phyloP scores from a whole-genome alignment of 768 basidiomycete genomes.

The Phanerodontia chrysosporium region DNA sequence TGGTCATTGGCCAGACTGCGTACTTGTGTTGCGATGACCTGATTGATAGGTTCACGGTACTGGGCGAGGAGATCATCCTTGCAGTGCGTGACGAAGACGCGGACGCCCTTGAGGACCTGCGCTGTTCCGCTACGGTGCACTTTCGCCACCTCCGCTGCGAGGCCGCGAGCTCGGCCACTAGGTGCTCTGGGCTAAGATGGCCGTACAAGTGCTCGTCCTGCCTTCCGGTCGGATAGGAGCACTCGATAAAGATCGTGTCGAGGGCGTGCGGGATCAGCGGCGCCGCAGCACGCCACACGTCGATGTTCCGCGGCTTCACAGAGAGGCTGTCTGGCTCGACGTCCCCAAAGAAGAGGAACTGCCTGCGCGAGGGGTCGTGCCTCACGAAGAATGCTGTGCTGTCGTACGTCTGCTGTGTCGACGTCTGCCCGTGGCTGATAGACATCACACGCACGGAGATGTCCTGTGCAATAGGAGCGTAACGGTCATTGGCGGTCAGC shows the following conservation, averaged over 20 bases:
- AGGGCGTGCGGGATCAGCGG: slow-evolving; percentile 66
- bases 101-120: slow-evolving; percentile 53
- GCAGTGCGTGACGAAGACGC: slow-evolving; percentile 83
- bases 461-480: slow-evolving; percentile 46
- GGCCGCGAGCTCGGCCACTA: slow-evolving; percentile 69
- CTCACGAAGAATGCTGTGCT: slow-evolving; percentile 85
- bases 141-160: slow-evolving; percentile 66
- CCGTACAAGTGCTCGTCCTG: slow-evolving; percentile 70
- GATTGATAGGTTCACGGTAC: slow-evolving; percentile 47
- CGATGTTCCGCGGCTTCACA: slow-evolving; percentile 50
- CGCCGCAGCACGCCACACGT: slow-evolving; percentile 83
- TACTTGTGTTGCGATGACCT: slow-evolving; percentile 75
- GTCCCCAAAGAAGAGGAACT: slow-evolving; percentile 94
- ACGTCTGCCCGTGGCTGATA: slow-evolving; percentile 66
- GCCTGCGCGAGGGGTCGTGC: slow-evolving; percentile 52
- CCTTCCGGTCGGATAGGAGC: slow-evolving; percentile 79
- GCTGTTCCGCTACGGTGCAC: slow-evolving; percentile 38
- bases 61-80: slow-evolving; percentile 65
- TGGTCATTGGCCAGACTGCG: slow-evolving; percentile 53
- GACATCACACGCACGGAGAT: slow-evolving; percentile 66
- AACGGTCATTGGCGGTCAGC: slow-evolving; percentile 47
- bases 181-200: slow-evolving; percentile 78
- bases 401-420: slow-evolving; percentile 51
- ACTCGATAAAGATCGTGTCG: slow-evolving; percentile 89
- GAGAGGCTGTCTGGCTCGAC: slow-evolving; percentile 83